Base-by-base conservation (phyloP, 805 yeast genomes). In the Grigorovia humatica region DNA sequence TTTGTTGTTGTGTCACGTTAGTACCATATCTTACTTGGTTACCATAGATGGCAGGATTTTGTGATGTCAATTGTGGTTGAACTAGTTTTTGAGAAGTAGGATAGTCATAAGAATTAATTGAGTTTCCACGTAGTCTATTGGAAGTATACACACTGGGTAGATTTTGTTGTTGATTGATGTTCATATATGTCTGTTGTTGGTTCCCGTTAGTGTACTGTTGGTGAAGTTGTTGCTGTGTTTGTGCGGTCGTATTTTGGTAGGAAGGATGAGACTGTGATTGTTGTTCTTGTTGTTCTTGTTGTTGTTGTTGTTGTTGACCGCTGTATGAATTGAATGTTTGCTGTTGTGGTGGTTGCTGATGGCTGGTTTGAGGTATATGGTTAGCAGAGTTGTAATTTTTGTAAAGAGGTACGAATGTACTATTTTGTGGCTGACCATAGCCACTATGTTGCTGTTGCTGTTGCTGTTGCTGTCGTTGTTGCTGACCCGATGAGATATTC, bases 1-100 rank as follows among this genome's bases (percentile, higher is more conserved):
- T 50, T 41, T 53, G 61, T n/a, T 48, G 51, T 12, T 9, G 38
- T 29, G 35, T 4, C 4, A 13, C 38, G 15, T 13, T 13, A 3
- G 38, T 5, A 32, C 11, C 13, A 38, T 38, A 38, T 8, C 12
- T 12, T n/a, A 15, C 17, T 38, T 38, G 42, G 15, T 38, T 38
- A 7, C 42, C 17, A 38, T 38, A 38, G 4, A 13, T 15, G 17
- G n/a, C 17, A 15, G n/a, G 18, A 38, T 38, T 38, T 15, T 38
- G 42, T 38, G 42, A 15, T 15, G 42, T 15, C 13, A 38, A 15
- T 8, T 38, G 42, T 12, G 42, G 42, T 38, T 32, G 38, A 32
- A 32, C 38, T 11, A 32, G 4, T 32, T 9, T 9, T 38, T 48
- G 52, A 6, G 30, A 4, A 23, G 27, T 18, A 44, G 49, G 55